Evolutionary conservation across 148 eudicot genomes (phyloP), one percentile per base, ranked within the genome.

Genomic region (Rhododendron mucronatum): DNA sequence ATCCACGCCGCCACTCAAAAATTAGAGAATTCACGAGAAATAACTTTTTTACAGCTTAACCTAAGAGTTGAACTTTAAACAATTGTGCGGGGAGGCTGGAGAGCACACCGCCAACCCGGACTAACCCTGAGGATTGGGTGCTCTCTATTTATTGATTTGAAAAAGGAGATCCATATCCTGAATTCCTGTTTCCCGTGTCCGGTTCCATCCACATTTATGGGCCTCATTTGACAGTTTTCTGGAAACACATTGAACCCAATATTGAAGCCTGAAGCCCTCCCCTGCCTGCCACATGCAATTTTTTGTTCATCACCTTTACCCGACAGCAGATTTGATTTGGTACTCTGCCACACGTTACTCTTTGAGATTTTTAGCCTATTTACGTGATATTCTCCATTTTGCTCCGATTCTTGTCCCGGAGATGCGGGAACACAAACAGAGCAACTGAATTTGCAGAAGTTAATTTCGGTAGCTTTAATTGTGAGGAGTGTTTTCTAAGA

Each of bases 241-340:
- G 76, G 33, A 28, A 71, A 30, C 39, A 30, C 76, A 71, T 71
- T 30, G 76, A 71, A 71, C 39, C 37, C 18, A 13, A 30, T n/a
- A 69, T 30, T 71, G 20, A 71, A 71, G 76, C 76, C 39, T 6
- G 45, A 41, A 5, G 45, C 45, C 45, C 45, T 5, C 35, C 14
- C 20, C 76, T 11, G 75, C 37, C 75, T 11, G 75, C 37, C 75
- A 69, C 28, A 6, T 41, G 45, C 45, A 63, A 2, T 69, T 69
- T 71, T 71, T 30, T 4, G 37, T 71, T 71, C 76, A 30, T 71
- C 20, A 28, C 39, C 76, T 71, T 71, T 30, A 71, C 3, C 75
- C 76, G 76, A 71, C 39, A 71, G 39, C 39, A 71, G 76, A 71
- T 71, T 71, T 71, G 76, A 71, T 71, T 71, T 71, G 76, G 14